Base-by-base conservation (phyloP, 129 eudicot species). In the Ambrosia trifida region DNA sequence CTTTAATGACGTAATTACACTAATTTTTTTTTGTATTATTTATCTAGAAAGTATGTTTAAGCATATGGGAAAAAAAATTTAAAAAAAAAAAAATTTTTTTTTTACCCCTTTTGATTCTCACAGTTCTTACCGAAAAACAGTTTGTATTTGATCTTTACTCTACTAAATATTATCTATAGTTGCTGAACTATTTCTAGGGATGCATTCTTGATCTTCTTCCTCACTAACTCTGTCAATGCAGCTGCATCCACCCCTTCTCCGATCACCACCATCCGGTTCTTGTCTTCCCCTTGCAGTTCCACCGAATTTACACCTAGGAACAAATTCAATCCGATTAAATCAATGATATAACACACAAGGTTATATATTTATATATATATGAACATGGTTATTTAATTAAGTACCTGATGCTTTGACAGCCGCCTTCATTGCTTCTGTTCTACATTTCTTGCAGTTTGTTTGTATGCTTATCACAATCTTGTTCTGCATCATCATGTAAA, bases 241-340 rank as follows among this genome's bases (percentile, higher is more conserved):
- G 46, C 81, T 0, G 71, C 76, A 61, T 77, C 76, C 11, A 77
- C 20, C 44, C 81, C 76, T 3, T 77, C 81, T 36, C 81, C 81
- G 13, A 49, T 77, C 76, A 77, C 81, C 76, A 77, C 81, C 71
- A 69, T 69, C 61, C 69, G 70, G 56, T 68, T 77, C 71, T 69
- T 77, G 71, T 69, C 61, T 49, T 77, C 81, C 47, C 70, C 70
- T 69, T 69, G 71, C 1, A 77, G 36, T 38, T 68, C 81, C 47
- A 77, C 81, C n/a, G 81, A 77, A 60, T 51, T 61, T 47, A 77
- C 76, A 69, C 81, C 76, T 35, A 35, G 2, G 0, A 35, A 35
- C 38, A 35, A 4, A 35, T 35, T 35, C 38, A 35, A 35, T 2
- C 38, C 38, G 3, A 35, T 35, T 1, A 35, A 35, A 35, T 35